Conservation (phyloP, 331 rosid species). For the Quercus lobata region DNA sequence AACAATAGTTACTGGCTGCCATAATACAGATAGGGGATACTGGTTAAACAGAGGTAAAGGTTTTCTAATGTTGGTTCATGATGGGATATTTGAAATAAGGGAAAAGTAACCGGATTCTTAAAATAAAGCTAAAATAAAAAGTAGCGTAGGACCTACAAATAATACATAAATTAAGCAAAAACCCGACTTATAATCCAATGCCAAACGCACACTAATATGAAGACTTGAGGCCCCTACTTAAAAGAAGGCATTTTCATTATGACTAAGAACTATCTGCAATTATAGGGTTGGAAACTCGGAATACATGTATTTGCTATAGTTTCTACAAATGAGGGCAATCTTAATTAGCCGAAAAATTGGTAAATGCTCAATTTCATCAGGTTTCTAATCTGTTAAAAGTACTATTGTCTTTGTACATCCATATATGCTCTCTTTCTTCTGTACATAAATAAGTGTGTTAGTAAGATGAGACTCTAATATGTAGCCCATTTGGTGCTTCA, state of each 20-base stretch:
- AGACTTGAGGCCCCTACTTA: background rate
- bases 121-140: no score
- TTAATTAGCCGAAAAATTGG: constrained; percentile 1
- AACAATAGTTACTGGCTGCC: no score
- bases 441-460: constrained; percentile 51
- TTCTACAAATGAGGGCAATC: background rate
- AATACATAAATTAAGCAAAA: no score
- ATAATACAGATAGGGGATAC: no score
- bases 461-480: constrained; percentile 68
- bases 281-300: background rate
- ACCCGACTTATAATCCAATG: no score
- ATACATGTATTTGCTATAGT: background rate
- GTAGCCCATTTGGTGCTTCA: constrained; percentile 94
- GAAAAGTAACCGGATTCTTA: no score
- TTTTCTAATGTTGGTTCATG: no score
- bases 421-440: constrained; percentile 27
- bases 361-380: constrained; percentile 35
- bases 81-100: no score
- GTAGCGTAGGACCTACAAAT: no score
- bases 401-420: constrained; percentile 30
- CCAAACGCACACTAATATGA: background rate
- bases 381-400: constrained; percentile 48
- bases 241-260: background rate
- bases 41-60: no score
- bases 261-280: background rate